Conservation (phyloP, 2,329 filamentous ascomycete species). For the Cyclaneusma minus region DNA sequence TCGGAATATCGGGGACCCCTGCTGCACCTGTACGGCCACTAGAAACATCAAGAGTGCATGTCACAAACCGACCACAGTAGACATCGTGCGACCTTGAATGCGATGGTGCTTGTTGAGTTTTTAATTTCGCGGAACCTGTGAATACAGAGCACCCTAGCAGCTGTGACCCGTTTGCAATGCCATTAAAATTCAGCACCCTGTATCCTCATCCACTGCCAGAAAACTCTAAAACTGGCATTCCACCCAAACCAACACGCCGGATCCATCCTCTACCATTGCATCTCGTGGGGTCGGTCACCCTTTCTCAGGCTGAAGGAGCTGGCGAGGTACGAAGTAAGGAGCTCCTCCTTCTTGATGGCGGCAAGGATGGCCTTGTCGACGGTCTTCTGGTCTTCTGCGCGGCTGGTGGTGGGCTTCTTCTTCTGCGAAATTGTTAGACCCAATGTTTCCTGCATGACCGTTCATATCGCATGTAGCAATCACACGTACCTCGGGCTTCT, state of each 20-base stretch:
- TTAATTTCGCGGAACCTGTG: no score
- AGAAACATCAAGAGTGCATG: no score
- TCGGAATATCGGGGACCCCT: no score
- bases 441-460: neutral
- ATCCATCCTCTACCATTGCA: slow-evolving; percentile 74
- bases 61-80: no score
- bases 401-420: slow-evolving; percentile 87
- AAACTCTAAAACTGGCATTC: slow-evolving; percentile 5
- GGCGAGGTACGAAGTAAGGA: slow-evolving; percentile 85
- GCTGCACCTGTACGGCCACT: no score
- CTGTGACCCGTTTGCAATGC: neutral
- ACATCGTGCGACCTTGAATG: no score
- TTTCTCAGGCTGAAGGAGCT: slow-evolving; percentile 97
- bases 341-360: slow-evolving; percentile 96
- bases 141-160: neutral
- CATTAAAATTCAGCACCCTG: slow-evolving; percentile 8
- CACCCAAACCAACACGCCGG: no score
- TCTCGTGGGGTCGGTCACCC: slow-evolving; percentile 99
- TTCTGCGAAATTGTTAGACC: slow-evolving; percentile 49
- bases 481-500: slow-evolving; percentile 79
- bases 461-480: slow-evolving; percentile 3
- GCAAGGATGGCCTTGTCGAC: slow-evolving; percentile 92
- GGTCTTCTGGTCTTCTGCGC: slow-evolving; percentile 94
- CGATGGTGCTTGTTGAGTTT: no score
- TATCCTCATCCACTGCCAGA: slow-evolving; percentile 17